Evolutionary conservation across 352 stramenopile species (phyloP), one percentile per base, ranked within the genome.

Genomic region (Phytophthora litchii): DNA sequence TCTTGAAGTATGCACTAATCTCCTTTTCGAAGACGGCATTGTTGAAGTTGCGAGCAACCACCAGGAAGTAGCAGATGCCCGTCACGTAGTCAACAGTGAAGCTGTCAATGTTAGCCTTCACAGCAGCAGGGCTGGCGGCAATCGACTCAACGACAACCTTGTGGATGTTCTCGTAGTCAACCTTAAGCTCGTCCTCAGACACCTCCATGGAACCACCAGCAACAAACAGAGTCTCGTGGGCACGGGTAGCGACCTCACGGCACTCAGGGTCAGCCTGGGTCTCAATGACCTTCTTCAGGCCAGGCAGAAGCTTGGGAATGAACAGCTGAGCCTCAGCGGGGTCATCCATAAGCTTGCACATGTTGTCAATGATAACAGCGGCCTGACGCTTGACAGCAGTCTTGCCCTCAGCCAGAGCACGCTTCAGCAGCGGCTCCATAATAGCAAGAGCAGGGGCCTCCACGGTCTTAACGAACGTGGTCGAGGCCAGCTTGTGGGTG

Each of bases 341-440:
- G 73, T 99, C 96, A 74, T 99, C 96, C 63, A 99, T 98, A 36
- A 99, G 86, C 88, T 99, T 99, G 77, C 90, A 98, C 95, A 99
- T 98, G 84, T 99, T 99, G 86, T 99, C 95, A 74, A 99, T 99
- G 65, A 99, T 99, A 60, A 99, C 96, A 64, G 95, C 94, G 45
- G 92, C 94, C 81, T 99, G 96, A 88, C 97, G 94, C 81, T 99
- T 98, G 27, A 98, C 97, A 13, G 96, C 88, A 3, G 86, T 99
- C 78, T 97, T 96, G 45, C 97, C 96, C 68, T 99, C 96, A 52
- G 95, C 92, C 44, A 99, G 73, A 49, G 96, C 96, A 79, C 96
- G 96, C 68, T 98, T 83, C 25, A 99, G 83, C 37, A 99, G 82
- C 37, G 97, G 97, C 64, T 99, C 96, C 86, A 98, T 98, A 69